Conservation (phyloP, 1,139 yeast genomes). For the Sporopachydermia cereana region DNA sequence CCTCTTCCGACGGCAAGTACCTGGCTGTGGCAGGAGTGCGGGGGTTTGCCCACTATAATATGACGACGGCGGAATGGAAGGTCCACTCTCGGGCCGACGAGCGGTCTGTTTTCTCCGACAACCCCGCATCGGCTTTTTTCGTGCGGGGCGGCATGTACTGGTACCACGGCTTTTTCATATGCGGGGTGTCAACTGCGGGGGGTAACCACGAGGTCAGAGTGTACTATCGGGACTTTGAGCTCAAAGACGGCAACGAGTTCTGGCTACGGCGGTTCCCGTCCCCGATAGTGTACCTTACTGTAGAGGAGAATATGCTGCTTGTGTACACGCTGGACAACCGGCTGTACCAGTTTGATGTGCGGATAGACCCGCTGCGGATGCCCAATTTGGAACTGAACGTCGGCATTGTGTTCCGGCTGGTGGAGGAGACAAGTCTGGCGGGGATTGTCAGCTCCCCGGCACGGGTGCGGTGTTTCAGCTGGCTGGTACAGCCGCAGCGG, state of each 20-base stretch:
- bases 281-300: constrained; percentile 20
- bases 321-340: constrained; percentile 24
- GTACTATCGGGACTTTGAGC: constrained; percentile 25
- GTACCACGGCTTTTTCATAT: constrained; percentile 27
- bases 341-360: constrained; percentile 19
- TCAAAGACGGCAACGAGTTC: constrained; percentile 20
- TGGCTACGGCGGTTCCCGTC: constrained; percentile 18
- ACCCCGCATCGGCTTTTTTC: background rate
- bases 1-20: constrained; percentile 29
- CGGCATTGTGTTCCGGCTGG: constrained; percentile 15
- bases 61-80: constrained; percentile 30
- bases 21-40: constrained; percentile 31
- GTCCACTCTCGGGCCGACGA: constrained; percentile 24
- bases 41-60: constrained; percentile 29
- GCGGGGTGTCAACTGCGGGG: constrained; percentile 23
- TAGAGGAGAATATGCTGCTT: constrained; percentile 17
- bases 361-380: background rate
- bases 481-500: constrained; percentile 14
- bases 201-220: constrained; percentile 22
- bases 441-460: constrained; percentile 26
- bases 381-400: background rate
- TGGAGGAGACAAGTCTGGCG: constrained; percentile 20
- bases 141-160: constrained; percentile 32
- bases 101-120: constrained; percentile 23
- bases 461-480: constrained; percentile 22